Evolutionary conservation across 2,329 filamentous ascomycete species (phyloP).

Genomic region (Huntiella bhutanensis): DNA sequence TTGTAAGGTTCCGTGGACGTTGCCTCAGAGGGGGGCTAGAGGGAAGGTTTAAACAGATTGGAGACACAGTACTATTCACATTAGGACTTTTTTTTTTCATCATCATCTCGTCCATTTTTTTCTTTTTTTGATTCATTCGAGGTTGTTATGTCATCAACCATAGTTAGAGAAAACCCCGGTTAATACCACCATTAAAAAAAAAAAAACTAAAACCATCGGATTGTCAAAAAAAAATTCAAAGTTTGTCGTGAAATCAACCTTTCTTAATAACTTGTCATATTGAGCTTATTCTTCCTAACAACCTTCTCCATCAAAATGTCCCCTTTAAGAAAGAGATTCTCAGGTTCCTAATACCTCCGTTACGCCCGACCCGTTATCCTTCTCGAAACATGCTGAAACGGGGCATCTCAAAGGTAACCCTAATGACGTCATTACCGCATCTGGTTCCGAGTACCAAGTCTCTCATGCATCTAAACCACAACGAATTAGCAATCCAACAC

Average conservation of each 20-base stretch:
- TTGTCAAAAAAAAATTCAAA: no score
- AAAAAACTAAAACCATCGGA: no score
- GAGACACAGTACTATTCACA: neutral
- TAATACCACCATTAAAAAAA: no score
- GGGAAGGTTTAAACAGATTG: conserved; percentile 7
- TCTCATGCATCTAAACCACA: neutral
- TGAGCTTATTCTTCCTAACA: no score
- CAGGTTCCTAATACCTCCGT: no score
- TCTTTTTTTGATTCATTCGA: neutral
- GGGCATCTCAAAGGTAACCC: neutral
- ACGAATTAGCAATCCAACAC: neutral
- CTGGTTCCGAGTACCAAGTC: neutral
- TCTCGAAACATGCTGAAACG: conserved; percentile 1
- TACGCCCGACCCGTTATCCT: no score
- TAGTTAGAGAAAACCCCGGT: no score
- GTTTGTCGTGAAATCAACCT: no score
- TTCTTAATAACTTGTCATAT: no score
- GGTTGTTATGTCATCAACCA: no score
- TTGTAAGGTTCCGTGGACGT: conserved; percentile 50
- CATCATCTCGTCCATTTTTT: neutral
- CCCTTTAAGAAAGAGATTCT: no score
- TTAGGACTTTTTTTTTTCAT: neutral
- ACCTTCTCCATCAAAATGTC: no score
- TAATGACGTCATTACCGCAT: neutral
- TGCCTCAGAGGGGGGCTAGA: conserved; percentile 34